Evolutionary conservation across 202 grass and related monocot genomes (phyloP), one percentile per base, ranked within the genome.

Genomic region (Thinopyrum obtusiflorum): DNA sequence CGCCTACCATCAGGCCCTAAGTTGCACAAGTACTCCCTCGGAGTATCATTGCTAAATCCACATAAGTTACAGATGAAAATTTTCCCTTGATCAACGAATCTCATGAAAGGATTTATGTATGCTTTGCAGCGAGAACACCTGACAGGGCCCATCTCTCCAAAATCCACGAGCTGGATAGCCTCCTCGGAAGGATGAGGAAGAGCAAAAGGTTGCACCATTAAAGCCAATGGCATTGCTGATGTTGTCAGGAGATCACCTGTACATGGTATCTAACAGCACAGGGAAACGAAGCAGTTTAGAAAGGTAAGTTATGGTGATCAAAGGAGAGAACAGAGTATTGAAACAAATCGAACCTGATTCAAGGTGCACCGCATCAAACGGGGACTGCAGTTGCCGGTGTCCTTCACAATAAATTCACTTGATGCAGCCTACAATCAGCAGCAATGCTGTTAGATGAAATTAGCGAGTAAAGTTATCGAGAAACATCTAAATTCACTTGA

Each of bases 51-150:
- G 53, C 85, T 87, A 84, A 99, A 96, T 70, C 97, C 93, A 81
- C 93, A 95, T 87, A 97, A 86, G 62, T 97, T 97, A 72, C 94
- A 97, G 86, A 90, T 61, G 73, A 97, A 97, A 25, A 47, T 70
- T 61, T 87, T 89, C 63, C 94, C 94, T 87, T 92, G 94, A 65
- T 97, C 94, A 83, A 90, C 71, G 78, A 97, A 97, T 80, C 81
- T 92, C 94, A 97, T 97, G 84, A 94, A 92, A 89, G 91, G 80
- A 89, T 97, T 97, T 88, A 97, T 89, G 82, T 97, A 97, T 70
- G 85, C 92, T 92, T 97, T 97, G 89, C 91, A 97, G 67, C 94
- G 88, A 42, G 86, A 89, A 88, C 94, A 97, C 79, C 94, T 87
- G 61, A 97, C 79, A 65, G 94, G 94, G 68, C 91, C 94, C 84